Conservation (phyloP, 2,329 filamentous ascomycete species). For the Elsinoe necatrix region DNA sequence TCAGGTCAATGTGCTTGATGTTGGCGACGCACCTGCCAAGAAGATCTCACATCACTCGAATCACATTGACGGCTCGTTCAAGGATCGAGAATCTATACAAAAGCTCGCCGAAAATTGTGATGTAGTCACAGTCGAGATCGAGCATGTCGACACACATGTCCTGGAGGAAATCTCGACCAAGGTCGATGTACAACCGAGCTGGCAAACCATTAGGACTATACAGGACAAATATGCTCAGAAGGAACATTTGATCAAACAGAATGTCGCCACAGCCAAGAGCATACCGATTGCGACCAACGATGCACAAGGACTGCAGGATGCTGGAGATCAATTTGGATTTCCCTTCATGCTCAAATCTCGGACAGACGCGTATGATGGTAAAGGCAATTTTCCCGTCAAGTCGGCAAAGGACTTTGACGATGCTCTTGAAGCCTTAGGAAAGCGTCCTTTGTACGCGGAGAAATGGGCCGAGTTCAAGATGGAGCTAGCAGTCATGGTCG, state of each 20-base stretch:
- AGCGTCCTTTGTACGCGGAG: constrained; percentile 74
- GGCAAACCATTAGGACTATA: constrained; percentile 77
- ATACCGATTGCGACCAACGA: constrained; percentile 55
- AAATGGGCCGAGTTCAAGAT: constrained; percentile 78
- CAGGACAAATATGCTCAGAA: constrained; percentile 94
- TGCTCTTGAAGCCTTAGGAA: constrained; percentile 61
- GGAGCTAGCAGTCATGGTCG: constrained; percentile 89
- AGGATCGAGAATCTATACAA: constrained; percentile 67
- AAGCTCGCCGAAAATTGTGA: constrained; percentile 69
- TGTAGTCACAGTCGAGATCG: constrained; percentile 86
- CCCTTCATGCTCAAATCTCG: constrained; percentile 90
- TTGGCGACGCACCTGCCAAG: constrained; percentile 68
- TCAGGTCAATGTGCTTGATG: constrained; percentile 70
- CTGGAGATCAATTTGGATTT: constrained; percentile 60
- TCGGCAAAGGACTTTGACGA: constrained; percentile 50
- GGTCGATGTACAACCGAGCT: constrained; percentile 65
- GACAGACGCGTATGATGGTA: constrained; percentile 87
- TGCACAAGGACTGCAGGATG: constrained; percentile 52
- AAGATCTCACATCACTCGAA: constrained; percentile 67
- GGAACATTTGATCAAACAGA: constrained; percentile 59
- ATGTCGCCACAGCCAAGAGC: constrained; percentile 65
- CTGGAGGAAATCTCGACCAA: constrained; percentile 69
- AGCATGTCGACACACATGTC: constrained; percentile 86
- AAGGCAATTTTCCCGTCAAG: constrained; percentile 61
- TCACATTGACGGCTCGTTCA: constrained; percentile 82